Percentiles rank a stretch among this genome's conserved stretches.
Evolutionary conservation across 129 eudicot genomes (phyloP).

Genomic region (Lactuca saligna): DNA sequence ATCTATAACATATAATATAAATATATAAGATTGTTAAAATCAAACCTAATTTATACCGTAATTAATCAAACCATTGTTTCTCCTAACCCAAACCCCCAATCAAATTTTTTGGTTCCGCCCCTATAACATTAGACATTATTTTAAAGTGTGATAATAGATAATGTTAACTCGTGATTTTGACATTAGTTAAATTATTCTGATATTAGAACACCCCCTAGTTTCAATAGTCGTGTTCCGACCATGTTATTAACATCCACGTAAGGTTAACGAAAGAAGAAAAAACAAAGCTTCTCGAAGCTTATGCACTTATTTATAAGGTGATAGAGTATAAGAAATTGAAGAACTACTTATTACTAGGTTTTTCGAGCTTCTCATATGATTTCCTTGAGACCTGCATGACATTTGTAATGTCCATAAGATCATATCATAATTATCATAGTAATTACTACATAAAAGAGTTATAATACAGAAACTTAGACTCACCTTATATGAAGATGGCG

Average conservation of each 20-base stretch:
- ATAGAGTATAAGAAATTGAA: not conserved
- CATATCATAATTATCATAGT: not conserved
- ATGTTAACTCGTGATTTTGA: too few relatives aligned
- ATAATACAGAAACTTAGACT: not conserved
- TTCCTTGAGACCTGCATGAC: slow-evolving; percentile 45
- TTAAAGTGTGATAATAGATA: too few relatives aligned
- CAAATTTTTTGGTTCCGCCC: too few relatives aligned
- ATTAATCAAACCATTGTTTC: too few relatives aligned
- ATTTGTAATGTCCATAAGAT: slow-evolving; percentile 13
- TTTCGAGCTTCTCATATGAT: slow-evolving; percentile 54
- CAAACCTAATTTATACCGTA: too few relatives aligned
- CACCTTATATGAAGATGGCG: slow-evolving; percentile 63
- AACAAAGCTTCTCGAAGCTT: slow-evolving; percentile 8
- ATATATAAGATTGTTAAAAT: too few relatives aligned
- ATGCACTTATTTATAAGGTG: not conserved
- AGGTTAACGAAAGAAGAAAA: not conserved
- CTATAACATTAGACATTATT: too few relatives aligned
- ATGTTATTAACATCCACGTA: slow-evolving; percentile 7
- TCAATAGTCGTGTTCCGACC: too few relatives aligned
- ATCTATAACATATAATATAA: too few relatives aligned
- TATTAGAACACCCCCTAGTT: too few relatives aligned
- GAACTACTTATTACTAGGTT: slow-evolving; percentile 13
- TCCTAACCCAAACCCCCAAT: too few relatives aligned
- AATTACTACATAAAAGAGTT: not conserved
- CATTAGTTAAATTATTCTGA: too few relatives aligned